These are phyloP conservation scores for Ceratobasidium sp. DNA, from an alignment of 1,284 basidiomycete species.

Conservation along the genomic window DNA sequence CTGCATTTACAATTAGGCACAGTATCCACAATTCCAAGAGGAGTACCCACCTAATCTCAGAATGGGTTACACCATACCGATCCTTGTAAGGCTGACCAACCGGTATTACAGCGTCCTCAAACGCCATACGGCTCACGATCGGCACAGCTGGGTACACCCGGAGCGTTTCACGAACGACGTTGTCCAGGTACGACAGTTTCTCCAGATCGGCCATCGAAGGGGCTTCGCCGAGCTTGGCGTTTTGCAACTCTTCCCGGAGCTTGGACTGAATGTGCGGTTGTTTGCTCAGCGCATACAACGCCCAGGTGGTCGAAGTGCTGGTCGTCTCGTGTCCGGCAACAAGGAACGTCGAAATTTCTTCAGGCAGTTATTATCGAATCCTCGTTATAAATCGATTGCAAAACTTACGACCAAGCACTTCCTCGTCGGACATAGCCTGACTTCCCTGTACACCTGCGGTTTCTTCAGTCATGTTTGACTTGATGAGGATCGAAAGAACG, in stretches of 20 bases:
- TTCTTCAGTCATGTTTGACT: conserved; percentile 54
- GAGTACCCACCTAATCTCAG: conserved; percentile 41
- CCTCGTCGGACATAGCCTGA: conserved; percentile 59
- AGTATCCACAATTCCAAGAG: not conserved
- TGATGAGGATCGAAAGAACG: conserved; percentile 47
- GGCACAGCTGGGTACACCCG: conserved; percentile 36
- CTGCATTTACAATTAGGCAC: not conserved
- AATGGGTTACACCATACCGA: conserved; percentile 31
- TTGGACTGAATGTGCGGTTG: conserved; percentile 56
- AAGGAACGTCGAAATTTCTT: conserved; percentile 44
- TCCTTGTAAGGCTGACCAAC: conserved; percentile 40
- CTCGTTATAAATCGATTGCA: too few species aligned
- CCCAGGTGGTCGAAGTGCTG: conserved; percentile 60
- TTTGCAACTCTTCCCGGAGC: conserved; percentile 57
- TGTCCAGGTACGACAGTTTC: conserved; percentile 42
- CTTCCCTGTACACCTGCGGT: conserved; percentile 50
- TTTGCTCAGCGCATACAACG: conserved; percentile 55
- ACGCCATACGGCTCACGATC: conserved; percentile 23
- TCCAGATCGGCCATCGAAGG: conserved; percentile 43
- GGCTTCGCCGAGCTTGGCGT: conserved; percentile 46
- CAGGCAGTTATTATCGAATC: not conserved
- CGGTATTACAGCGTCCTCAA: conserved; percentile 41
- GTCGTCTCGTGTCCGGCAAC: conserved; percentile 54
- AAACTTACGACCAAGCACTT: conserved; percentile 60
- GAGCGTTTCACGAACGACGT: conserved; percentile 42